Conservation (phyloP, 768 basidiomycete genomes). For the Boletus eberwhitei region DNA sequence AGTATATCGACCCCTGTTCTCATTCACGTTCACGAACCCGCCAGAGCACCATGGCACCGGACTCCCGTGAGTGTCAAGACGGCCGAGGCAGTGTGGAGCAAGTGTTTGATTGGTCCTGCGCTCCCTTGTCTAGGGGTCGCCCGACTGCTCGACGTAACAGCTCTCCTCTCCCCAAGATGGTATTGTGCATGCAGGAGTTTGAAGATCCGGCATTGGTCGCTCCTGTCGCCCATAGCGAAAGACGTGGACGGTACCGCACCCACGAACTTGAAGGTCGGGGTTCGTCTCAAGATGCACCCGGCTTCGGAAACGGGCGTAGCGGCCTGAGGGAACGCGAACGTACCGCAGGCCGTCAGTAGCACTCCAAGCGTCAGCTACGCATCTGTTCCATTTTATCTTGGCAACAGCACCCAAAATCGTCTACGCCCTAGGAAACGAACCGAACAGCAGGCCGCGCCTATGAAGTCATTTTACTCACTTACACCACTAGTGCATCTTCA, state of each 20-base stretch:
- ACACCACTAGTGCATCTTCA: conserved; percentile 21
- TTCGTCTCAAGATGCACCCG: conserved; percentile 49
- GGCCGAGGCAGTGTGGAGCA: conserved; percentile 40
- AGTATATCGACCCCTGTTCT: conserved; percentile 37
- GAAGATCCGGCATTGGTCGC: conserved; percentile 30
- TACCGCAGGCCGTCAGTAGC: conserved; percentile 27
- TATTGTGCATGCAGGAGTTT: conserved; percentile 35
- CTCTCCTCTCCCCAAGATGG: conserved; percentile 54
- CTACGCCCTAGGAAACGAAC: conserved; percentile 11
- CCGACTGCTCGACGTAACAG: conserved; percentile 51
- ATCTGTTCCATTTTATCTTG: background rate
- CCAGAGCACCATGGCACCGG: conserved; percentile 11
- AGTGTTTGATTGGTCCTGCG: conserved; percentile 47
- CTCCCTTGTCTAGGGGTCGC: conserved; percentile 41
- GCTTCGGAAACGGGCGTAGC: conserved; percentile 62
- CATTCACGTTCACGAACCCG: conserved; percentile 40
- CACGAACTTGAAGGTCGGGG: conserved; percentile 50
- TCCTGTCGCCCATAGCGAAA: conserved; percentile 23
- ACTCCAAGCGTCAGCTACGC: background rate
- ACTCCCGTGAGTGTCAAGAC: conserved; percentile 20
- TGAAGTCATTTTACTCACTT: conserved; percentile 12
- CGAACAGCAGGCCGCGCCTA: conserved; percentile 25
- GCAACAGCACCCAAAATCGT: conserved; percentile 14
- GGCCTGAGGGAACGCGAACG: conserved; percentile 50
- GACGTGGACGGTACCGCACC: conserved; percentile 53